Evolutionary conservation across 2,329 filamentous ascomycete genomes (phyloP), one percentile per base, ranked within the genome.

Genomic region (Pseudogymnoascus sp.): DNA sequence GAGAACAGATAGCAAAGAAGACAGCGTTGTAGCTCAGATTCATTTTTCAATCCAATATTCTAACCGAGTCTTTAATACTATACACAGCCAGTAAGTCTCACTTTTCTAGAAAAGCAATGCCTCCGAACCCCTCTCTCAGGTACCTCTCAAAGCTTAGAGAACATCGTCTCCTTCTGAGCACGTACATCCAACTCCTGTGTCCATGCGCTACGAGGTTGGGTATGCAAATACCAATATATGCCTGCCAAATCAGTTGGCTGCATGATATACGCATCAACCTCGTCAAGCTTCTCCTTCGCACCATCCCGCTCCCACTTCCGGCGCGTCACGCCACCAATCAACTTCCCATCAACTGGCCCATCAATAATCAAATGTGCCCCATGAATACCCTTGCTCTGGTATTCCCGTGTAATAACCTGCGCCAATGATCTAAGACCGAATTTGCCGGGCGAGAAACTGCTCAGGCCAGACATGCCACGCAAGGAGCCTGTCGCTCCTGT

Each of bases 401-500:
- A 95, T 73, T 95, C 91, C 63, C 88, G 81, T 0, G 90, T 89
- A 23, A 95, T 78, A 12, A 84, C 87, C 75, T 92, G 90, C 0
- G 83, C 80, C 62, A 95, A 74, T 0, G 86, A 89, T 23, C 91
- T 80, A 67, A 88, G 77, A 6, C 89, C 90, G 72, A 90, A 94
- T 72, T 94, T 95, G 37, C 87, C 87, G 0, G 86, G 83, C 0
- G 90, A 87, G 71, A 96, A 94, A 12, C 82, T 76, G 1, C 84
- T 78, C 72, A 91, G 88, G 14, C 79, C 77, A 0, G 89, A 84
- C 16, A 84, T 89, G 6, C 88, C 89, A 69, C 86, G 88, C 31
- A 92, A 69, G 0, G 87, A 89, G 0, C 90, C 91, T 0, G 91
- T 95, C 0, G 91, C 91, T 35, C 91, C 91, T 0, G 91, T 94